Evolutionary conservation across 305 asterid species (phyloP).

Genomic region (Vinca major): DNA sequence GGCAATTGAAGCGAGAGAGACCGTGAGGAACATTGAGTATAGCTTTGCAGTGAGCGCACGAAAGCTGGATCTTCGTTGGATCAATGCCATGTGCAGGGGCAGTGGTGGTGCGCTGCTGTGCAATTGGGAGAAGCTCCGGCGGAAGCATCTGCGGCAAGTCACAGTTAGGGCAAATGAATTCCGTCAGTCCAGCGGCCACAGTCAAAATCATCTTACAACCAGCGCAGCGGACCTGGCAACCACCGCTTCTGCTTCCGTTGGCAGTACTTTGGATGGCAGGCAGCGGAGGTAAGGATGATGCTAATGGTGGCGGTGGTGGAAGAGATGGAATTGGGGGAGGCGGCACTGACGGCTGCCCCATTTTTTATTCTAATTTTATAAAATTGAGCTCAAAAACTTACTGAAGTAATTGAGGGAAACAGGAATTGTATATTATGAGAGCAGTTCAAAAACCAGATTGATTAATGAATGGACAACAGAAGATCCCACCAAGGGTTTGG

Average conservation of each 20-base stretch:
- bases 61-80: constrained; percentile 94
- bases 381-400: background rate
- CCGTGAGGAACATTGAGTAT: constrained; percentile 91
- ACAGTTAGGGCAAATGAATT: constrained; percentile 92
- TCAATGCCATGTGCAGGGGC: constrained; percentile 77
- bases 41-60: constrained; percentile 90
- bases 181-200: constrained; percentile 61
- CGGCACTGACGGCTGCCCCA: constrained; percentile 77
- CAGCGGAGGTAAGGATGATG: constrained; percentile 35
- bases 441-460: background rate
- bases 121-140: constrained; percentile 61
- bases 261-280: constrained; percentile 23
- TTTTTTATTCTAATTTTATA: constrained; percentile 8
- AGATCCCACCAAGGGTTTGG: background rate
- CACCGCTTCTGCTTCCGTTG: constrained; percentile 22
- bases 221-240: constrained; percentile 90
- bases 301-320: constrained; percentile 49
- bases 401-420: background rate
- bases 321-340: constrained; percentile 35
- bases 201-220: constrained; percentile 84
- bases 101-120: constrained; percentile 27
- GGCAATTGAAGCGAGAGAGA: constrained; percentile 68
- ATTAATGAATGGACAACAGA: background rate
- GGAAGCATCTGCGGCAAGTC: constrained; percentile 95
- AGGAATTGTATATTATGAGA: background rate